Evolutionary conservation across 768 basidiomycete species (phyloP), one percentile per base, ranked within the genome.

Genomic region (Clitopilus passeckerianus): DNA sequence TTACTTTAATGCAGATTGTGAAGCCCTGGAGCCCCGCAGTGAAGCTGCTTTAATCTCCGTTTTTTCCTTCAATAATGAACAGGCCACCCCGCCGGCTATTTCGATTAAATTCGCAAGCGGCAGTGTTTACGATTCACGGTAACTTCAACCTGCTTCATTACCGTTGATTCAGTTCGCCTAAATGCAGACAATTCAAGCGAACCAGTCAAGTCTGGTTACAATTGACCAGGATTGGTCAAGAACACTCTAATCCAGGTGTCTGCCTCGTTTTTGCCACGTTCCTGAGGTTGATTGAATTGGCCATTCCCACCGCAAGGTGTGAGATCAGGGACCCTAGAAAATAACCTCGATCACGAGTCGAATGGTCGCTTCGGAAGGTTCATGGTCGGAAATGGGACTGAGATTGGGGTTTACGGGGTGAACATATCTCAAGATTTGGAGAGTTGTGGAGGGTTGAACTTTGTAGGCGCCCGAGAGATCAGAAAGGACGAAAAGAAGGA

Each of bases 231-330:
- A 18, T 50, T 9, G 46, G 22, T 50, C 46, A 50, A 50, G 46
- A 50, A 50, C 46, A 50, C 46, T 50, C 22, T 50, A 50, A 50
- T 50, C n/a, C 46, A 50, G 46, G 46, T 12, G 18, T 50, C 18
- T 50, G 46, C 46, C 46, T 50, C 46, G 46, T 50, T 50, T 50
- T 50, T 23, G 46, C 46, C 46, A 50, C 46, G 46, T 50, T 50
- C 46, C 46, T 50, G 46, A n/a, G 3, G 20, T 23, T 50, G 46
- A 18, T 50, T 50, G 6, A 1, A 23, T 22, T 50, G 46, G 20
- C 5, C 46, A n/a, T 50, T 41, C 37, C 22, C 22, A 9, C 20
- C 18, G n/a, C 20, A 10, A n/a, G 37, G n/a, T 50, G n/a, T 41
- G 37, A 18, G 37, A 41, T 50, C 46, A 50, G 46, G 46, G 46